Base-by-base conservation (phyloP, 345 rosid species). In the Gossypium australe region DNA sequence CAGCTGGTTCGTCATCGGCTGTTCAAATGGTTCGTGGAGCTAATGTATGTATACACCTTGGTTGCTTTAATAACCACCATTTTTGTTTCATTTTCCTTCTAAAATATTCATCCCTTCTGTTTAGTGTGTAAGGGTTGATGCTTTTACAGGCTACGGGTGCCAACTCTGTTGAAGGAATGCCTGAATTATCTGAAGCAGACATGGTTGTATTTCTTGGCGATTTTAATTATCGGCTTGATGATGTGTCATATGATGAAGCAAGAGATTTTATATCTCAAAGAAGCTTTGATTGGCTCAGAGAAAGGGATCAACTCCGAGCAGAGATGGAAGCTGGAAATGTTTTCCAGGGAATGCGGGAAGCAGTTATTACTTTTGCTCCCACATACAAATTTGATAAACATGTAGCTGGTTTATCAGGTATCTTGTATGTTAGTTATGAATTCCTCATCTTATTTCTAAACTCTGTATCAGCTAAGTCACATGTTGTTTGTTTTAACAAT, bases 341-440 rank as follows among this genome's bases (percentile, higher is more conserved):
- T 77, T 91, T 91, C 71, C 97, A 89, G 81, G 97, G 94, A 79
- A 91, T 91, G 97, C 89, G 92, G 52, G 97, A 91, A 80, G 97
- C 94, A 56, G 72, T 85, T 79, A 86, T 91, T 71, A 85, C 76
- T 78, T 91, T 91, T 79, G 92, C 97, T 79, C 97, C 97, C 29
- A 91, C 97, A 12, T 91, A 89, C 85, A 91, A 91, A 83, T 91
- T 91, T 78, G 92, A 90, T 65, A 91, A 78, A 75, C 84, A 88
- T 78, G 85, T 80, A 75, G 86, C 85, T 71, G 97, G 97, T 81
- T 82, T 89, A 79, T 89, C 89, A 85, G 97, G 97, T 89, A 75
- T 66, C 72, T 79, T 56, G 34, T 47, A 52, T 61, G 29, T 47
- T 51, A 64, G 14, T 64, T 65, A 18, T 38, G 61, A 25, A 16